Base-by-base conservation (phyloP, 345 rosid species). In the Odontarrhena argentea region DNA sequence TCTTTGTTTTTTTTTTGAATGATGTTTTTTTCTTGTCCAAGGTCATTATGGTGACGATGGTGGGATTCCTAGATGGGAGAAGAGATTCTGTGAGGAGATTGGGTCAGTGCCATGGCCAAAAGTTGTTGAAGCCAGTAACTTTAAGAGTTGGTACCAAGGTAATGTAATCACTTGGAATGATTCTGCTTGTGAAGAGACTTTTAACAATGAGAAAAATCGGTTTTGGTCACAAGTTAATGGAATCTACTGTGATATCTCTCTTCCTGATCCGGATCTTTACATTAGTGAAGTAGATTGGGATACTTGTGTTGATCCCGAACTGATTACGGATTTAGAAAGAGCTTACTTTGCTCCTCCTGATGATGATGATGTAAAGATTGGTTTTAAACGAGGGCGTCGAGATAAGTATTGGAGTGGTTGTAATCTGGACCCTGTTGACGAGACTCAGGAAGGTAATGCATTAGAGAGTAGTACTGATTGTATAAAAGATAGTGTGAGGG, bases 151-250 rank as follows among this genome's bases (percentile, higher is more conserved):
- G 60, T 84, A 76, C 54, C 76, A 76, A 26, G 78, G 78, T 48
- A 77, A 74, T 54, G 74, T 90, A 5, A 76, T 81, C 54, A 76
- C 78, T 53, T 92, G 93, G 96, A 76, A 92, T 69, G 97, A 87
- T 63, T 84, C 86, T 11, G 97, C 96, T 7, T 87, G 86, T 13
- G 69, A 83, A 81, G 92, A 88, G 75, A 94, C 97, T 56, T 90
- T 93, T 68, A 84, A 71, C 36, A 78, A 63, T 70, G 89, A 90
- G 32, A 90, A 90, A 77, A 69, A 53, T 2, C 85, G 87, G 14
- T 90, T 81, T 69, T 88, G 96, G 97, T 90, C 85, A 2, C 65
- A 74, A 69, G 70, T 83, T 45, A 83, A 85, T 76, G 85, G 83
- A 42, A 44, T 74, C 3, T 77, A 68, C 10, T 85, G 74, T 71